phyloP scores from a whole-genome alignment of 495 filamentous ascomycete species.

The Aspergillus ostianus region DNA sequence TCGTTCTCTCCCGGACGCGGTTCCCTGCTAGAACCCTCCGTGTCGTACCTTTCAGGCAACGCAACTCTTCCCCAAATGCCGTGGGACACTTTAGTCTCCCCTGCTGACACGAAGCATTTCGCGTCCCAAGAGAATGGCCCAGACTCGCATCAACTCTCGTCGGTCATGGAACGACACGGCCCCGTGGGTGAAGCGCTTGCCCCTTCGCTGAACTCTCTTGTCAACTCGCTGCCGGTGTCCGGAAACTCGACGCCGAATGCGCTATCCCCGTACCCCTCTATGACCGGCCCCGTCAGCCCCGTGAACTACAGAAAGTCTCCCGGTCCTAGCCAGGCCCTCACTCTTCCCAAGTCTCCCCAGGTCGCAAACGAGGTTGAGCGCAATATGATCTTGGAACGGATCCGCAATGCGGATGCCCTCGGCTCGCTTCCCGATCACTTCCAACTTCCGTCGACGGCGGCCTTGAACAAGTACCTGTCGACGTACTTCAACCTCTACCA shows the following conservation, averaged over 20 bases:
- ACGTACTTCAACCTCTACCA: slow-evolving; percentile 98
- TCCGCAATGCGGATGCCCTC: slow-evolving; percentile 74
- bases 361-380: slow-evolving; percentile 74
- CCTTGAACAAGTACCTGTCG: slow-evolving; percentile 84
- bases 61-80: slow-evolving; percentile 83
- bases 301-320: slow-evolving; percentile 68
- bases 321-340: slow-evolving; percentile 61
- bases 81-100: slow-evolving; percentile 80
- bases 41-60: slow-evolving; percentile 70
- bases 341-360: slow-evolving; percentile 66
- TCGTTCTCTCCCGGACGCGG: slow-evolving; percentile 69
- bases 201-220: slow-evolving; percentile 64
- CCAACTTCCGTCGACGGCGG: slow-evolving; percentile 72
- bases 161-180: slow-evolving; percentile 64
- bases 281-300: slow-evolving; percentile 70
- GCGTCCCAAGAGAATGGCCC: slow-evolving; percentile 68
- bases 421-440: slow-evolving; percentile 84
- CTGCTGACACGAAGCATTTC: slow-evolving; percentile 62
- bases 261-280: slow-evolving; percentile 72
- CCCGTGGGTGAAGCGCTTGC: slow-evolving; percentile 57
- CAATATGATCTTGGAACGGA: slow-evolving; percentile 78
- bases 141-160: slow-evolving; percentile 59
- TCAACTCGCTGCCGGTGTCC: slow-evolving; percentile 65
- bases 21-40: slow-evolving; percentile 66
- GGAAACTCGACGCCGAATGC: slow-evolving; percentile 76